Evolutionary conservation across 202 grass and related monocot species (phyloP).

Genomic region (Miscanthus sacchariflorus): DNA sequence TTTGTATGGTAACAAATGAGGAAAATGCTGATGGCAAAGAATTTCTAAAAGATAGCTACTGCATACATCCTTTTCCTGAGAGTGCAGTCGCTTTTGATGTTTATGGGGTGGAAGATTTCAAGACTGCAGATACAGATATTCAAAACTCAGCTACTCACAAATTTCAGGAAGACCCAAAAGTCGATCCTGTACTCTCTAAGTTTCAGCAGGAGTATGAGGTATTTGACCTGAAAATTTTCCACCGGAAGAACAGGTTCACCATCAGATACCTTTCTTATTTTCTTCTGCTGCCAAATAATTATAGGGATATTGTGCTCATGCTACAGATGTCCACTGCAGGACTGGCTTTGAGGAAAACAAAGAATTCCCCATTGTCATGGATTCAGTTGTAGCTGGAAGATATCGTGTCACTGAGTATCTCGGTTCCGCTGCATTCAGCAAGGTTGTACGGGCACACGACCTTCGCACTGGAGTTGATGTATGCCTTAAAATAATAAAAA

Average conservation of each 20-base stretch:
- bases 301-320: constrained; percentile 56
- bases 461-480: constrained; percentile 82
- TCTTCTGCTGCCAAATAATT: constrained; percentile 35
- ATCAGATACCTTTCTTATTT: constrained; percentile 37
- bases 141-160: constrained; percentile 31
- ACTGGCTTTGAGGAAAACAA: constrained; percentile 99
- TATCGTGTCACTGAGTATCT: constrained; percentile 91
- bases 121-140: constrained; percentile 32
- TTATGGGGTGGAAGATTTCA: constrained; percentile 59
- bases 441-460: constrained; percentile 87
- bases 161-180: constrained; percentile 57
- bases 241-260: constrained; percentile 85
- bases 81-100: constrained; percentile 56
- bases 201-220: constrained; percentile 80
- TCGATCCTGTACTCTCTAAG: constrained; percentile 63
- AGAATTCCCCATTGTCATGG: constrained; percentile 90
- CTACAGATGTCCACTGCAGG: constrained; percentile 65
- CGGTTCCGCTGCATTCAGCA: constrained; percentile 95
- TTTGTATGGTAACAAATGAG: constrained; percentile 33
- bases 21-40: constrained; percentile 60
- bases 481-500: constrained; percentile 99
- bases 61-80: constrained; percentile 59
- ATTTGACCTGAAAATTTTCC: constrained; percentile 92
- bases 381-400: constrained; percentile 90
- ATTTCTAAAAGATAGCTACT: constrained; percentile 63